Evolutionary conservation across 2,329 filamentous ascomycete genomes (phyloP).

Genomic region (Salinomyces thailandicus): DNA sequence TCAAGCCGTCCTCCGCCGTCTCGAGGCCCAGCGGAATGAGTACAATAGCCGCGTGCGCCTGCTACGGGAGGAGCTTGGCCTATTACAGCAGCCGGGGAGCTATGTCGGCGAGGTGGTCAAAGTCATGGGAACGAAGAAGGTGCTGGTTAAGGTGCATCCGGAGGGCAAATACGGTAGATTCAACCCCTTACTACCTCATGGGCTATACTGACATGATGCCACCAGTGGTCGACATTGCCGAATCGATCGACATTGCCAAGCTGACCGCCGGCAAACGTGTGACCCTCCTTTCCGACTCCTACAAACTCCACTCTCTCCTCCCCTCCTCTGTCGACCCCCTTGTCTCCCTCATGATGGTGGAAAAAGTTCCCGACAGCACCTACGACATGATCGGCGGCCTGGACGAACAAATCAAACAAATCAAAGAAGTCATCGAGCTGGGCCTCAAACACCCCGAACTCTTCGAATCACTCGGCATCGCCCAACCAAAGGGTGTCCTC

Average conservation of each 20-base stretch:
- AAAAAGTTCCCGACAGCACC: conserved; percentile 98
- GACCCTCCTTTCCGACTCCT: conserved; percentile 89
- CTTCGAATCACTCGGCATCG: conserved; percentile 97
- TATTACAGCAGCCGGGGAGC: conserved; percentile 92
- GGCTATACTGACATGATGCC: background rate
- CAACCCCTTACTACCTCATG: background rate
- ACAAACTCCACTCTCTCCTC: conserved; percentile 97
- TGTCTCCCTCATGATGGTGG: conserved; percentile 99
- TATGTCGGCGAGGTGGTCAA: conserved; percentile 99
- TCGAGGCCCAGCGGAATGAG: conserved; percentile 97
- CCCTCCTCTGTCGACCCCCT: conserved; percentile 96
- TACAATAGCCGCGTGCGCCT: conserved; percentile 97
- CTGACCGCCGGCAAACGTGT: conserved; percentile 96
- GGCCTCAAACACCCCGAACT: conserved; percentile 96
- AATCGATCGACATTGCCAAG: conserved; percentile 88
- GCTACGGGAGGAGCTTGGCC: conserved; percentile 85
- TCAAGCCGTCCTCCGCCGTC: conserved; percentile 82
- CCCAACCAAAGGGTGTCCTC: conserved; percentile 93
- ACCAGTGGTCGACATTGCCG: conserved; percentile 86
- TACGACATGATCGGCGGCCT: conserved; percentile 99
- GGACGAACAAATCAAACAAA: conserved; percentile 99
- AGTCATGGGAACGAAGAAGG: conserved; percentile 99
- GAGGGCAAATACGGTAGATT: conserved; percentile 95
- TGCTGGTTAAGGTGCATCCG: conserved; percentile 95
- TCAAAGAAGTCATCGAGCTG: conserved; percentile 99